Percentiles rank a stretch among this genome's conserved stretches.
Conservation (phyloP, 371 early-diverging fungal species). For the Entomophthora muscae region DNA sequence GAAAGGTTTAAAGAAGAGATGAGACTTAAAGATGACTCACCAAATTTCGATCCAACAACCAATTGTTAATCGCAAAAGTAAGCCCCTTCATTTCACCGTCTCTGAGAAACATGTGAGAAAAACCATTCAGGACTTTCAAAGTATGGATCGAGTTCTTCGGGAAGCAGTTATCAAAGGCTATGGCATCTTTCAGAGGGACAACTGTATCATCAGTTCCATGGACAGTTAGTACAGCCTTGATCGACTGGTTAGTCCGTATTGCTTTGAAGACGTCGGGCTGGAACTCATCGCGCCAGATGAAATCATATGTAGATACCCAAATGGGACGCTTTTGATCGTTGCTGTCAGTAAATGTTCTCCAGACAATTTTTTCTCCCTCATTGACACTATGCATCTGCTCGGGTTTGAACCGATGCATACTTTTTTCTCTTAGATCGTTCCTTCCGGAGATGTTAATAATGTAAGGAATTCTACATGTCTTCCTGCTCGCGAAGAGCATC, state of each 20-base stretch:
- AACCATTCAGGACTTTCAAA: neutral
- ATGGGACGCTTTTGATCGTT: neutral
- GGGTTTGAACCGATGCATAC: neutral
- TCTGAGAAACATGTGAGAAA: neutral
- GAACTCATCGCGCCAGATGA: neutral
- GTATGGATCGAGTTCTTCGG: neutral
- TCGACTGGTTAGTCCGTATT: neutral
- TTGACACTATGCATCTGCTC: neutral
- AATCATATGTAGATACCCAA: neutral
- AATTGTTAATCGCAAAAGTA: neutral
- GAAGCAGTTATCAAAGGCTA: neutral
- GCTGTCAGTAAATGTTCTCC: neutral
- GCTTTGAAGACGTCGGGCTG: neutral
- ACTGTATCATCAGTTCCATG: slow-evolving; percentile 14
- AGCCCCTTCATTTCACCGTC: neutral
- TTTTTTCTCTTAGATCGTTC: neutral
- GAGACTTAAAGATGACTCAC: neutral
- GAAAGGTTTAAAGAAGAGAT: neutral
- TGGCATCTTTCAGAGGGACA: slow-evolving; percentile 6
- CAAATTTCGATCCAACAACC: neutral
- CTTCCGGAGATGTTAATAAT: slow-evolving; percentile 4
- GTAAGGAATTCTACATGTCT: neutral
- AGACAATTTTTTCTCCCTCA: neutral
- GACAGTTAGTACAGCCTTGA: slow-evolving; percentile 7
- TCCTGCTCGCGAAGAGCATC: neutral